A percentile compares a stretch with the other conserved stretches of the same genome.
phyloP scores from a whole-genome alignment of 495 filamentous ascomycete species.

The Talaromyces ruber region DNA sequence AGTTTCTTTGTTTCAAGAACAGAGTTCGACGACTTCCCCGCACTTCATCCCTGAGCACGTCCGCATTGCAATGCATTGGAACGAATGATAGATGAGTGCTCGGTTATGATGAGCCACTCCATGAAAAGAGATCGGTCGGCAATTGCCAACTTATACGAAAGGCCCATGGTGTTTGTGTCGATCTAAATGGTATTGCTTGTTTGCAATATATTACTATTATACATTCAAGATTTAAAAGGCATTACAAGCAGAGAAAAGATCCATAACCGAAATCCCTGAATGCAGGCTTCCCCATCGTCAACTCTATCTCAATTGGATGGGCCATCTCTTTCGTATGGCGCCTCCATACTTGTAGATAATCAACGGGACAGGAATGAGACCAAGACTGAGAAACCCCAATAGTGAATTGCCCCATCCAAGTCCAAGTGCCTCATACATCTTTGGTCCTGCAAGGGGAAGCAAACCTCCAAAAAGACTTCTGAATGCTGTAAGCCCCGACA shows the following conservation, averaged over 20 bases:
- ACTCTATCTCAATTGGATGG: background rate
- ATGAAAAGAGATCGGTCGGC: background rate
- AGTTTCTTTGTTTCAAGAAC: background rate
- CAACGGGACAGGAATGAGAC: constrained; percentile 27
- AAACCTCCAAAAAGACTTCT: constrained; percentile 38
- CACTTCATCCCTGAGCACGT: background rate
- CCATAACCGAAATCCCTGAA: background rate
- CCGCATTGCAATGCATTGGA: background rate
- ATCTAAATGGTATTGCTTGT: no score
- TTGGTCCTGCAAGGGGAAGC: constrained; percentile 40
- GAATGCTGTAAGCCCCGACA: constrained; percentile 33
- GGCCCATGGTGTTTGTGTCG: no score
- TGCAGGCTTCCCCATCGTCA: background rate
- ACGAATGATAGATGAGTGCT: background rate
- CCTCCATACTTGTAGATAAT: constrained; percentile 31
- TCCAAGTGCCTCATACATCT: constrained; percentile 33
- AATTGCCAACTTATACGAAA: no score
- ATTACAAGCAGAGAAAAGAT: background rate
- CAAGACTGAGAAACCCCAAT: constrained; percentile 38
- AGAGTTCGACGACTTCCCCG: background rate
- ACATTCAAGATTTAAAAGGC: background rate
- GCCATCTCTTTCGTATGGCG: background rate
- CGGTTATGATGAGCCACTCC: background rate
- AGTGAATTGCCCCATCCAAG: constrained; percentile 38
- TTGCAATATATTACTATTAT: background rate